Evolutionary conservation across 2,329 filamentous ascomycete species (phyloP), one percentile per base, ranked within the genome.

Genomic region (Lithohypha guttulata): DNA sequence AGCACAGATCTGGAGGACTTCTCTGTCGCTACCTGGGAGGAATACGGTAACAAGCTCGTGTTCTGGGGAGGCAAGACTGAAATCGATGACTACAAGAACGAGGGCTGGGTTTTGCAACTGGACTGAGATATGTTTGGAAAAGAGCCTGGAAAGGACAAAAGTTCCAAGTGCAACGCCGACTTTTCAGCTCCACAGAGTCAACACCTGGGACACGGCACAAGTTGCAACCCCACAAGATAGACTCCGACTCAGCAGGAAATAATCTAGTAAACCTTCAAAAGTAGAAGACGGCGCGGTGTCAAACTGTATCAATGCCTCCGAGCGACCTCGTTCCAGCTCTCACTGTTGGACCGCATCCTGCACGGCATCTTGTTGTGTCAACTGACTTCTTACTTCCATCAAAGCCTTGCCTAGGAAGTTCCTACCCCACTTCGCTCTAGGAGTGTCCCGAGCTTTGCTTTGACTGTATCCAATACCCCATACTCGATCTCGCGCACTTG

Each of bases 401-500:
- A 59, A 44, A 19, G 51, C 54, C 37, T 57, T 54, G 4, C 57
- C 57, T 30, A 60, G 39, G 30, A 52, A 40, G 44, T 61, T 60
- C 43, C 51, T 29, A n/a, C 56, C 58, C 57, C 56, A 59, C 33
- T 50, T 46, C n/a, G 44, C 33, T 34, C 55, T 48, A 34, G 33
- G 54, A 47, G 21, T 42, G 50, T 6, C 46, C 17, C 49, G 47
- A 3, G 58, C 58, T 30, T 55, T 50, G 23, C 52, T 51, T 26
- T 47, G 50, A 25, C 51, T 51, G 45, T 55, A 60, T 1, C 57
- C 56, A 19, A 60, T 49, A 1, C 57, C 57, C 57, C 57, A 59
- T 23, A 59, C 50, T 34, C 54, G 39, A 50, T 60, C 58, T 19
- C 46, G 49, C 7, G 56, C 55, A 49, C 57, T 59, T 2, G 57